Conservation (phyloP, 306 rosid genomes). For the Dicorynia guianensis region DNA sequence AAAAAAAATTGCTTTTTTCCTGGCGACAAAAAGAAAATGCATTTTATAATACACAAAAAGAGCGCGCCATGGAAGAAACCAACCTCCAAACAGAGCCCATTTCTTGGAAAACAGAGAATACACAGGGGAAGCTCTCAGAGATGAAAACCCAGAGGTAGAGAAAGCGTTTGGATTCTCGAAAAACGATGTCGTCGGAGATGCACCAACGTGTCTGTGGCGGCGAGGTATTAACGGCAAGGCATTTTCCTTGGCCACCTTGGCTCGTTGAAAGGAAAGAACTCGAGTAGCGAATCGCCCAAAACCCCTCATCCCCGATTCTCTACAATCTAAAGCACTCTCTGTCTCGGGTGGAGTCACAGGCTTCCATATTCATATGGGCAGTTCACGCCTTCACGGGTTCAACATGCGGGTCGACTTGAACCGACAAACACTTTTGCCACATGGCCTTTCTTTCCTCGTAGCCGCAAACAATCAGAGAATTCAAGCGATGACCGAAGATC, state of each 20-base stretch:
- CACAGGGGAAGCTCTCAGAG: conserved; percentile 34
- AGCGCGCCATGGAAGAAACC: neutral
- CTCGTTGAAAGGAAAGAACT: conserved; percentile 19
- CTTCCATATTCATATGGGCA: no score
- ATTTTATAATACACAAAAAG: neutral
- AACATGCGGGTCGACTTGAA: no score
- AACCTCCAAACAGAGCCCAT: conserved; percentile 47
- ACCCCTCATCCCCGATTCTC: conserved; percentile 49
- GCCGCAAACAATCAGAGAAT: no score
- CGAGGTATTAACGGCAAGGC: conserved; percentile 26
- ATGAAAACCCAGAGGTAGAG: conserved; percentile 30
- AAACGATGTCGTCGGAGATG: conserved; percentile 47
- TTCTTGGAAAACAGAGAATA: conserved; percentile 27
- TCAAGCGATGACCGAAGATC: no score
- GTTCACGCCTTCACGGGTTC: no score
- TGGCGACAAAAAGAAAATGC: neutral
- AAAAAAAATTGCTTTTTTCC: no score
- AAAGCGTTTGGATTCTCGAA: conserved; percentile 30
- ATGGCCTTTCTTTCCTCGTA: no score
- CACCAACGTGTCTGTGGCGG: conserved; percentile 30
- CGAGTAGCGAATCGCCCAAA: conserved; percentile 55
- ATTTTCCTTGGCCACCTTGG: neutral
- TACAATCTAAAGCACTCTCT: neutral
- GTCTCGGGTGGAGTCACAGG: no score
- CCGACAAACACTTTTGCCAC: no score